A percentile compares a stretch with the other conserved stretches of the same genome.
Evolutionary conservation across 2,329 filamentous ascomycete species (phyloP).

Genomic region (Diaporthe australafricana): DNA sequence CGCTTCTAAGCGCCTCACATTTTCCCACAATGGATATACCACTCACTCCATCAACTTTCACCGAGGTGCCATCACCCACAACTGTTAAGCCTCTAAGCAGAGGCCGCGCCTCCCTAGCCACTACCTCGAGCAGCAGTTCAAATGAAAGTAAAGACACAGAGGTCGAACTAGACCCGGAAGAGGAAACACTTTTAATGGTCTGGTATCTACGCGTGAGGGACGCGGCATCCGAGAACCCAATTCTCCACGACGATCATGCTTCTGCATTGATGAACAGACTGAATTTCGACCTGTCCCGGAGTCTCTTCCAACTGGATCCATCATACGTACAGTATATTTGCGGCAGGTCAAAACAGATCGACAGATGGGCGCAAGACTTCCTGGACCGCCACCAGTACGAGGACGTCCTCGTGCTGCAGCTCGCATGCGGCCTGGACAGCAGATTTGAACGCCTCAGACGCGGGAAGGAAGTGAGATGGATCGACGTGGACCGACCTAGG

Average conservation of each 20-base stretch:
- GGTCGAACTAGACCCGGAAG: slow-evolving; percentile 18
- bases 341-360: slow-evolving; percentile 39
- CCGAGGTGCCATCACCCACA: not conserved
- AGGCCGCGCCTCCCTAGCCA: not conserved
- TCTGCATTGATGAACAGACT: slow-evolving; percentile 39
- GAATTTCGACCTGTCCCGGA: slow-evolving; percentile 38
- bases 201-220: slow-evolving; percentile 32
- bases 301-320: slow-evolving; percentile 37
- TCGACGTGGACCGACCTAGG: slow-evolving; percentile 42
- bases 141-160: not conserved
- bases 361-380: slow-evolving; percentile 41
- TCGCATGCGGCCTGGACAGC: slow-evolving; percentile 43
- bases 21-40: not conserved
- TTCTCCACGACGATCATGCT: slow-evolving; percentile 39
- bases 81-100: slow-evolving; percentile 16
- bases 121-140: not conserved
- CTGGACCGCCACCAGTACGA: slow-evolving; percentile 38
- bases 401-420: slow-evolving; percentile 41
- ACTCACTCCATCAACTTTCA: not conserved
- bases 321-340: slow-evolving; percentile 39
- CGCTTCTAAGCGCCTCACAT: not conserved
- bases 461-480: slow-evolving; percentile 39
- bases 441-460: slow-evolving; percentile 37
- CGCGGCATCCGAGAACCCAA: slow-evolving; percentile 28
- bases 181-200: slow-evolving; percentile 14